Evolutionary conservation across 768 basidiomycete species (phyloP).

Genomic region (Saitozyma sp.): DNA sequence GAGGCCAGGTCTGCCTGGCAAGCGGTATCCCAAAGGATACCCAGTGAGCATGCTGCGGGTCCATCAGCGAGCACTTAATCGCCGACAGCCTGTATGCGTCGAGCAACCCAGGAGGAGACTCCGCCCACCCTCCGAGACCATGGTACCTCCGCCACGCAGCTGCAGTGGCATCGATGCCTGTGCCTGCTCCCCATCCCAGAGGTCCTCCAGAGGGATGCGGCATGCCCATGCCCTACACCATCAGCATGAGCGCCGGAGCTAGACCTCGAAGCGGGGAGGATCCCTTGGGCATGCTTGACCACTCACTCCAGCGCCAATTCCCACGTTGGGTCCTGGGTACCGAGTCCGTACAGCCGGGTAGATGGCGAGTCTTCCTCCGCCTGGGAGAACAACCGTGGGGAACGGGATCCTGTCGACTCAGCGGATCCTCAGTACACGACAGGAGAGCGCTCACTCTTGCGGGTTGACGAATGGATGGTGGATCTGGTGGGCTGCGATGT

Average conservation of each 20-base stretch:
- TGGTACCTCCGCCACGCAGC: conserved; percentile 42
- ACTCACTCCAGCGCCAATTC: conserved; percentile 42
- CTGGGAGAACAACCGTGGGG: conserved; percentile 39
- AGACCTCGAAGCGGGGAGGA: neutral
- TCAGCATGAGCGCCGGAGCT: neutral
- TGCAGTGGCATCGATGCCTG: conserved; percentile 42
- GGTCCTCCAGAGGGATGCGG: conserved; percentile 34
- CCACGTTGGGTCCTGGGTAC: conserved; percentile 37
- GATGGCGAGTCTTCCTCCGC: conserved; percentile 38
- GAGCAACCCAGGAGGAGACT: neutral
- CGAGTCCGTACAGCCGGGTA: conserved; percentile 44
- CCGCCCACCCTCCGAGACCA: conserved; percentile 37
- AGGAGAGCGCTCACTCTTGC: conserved; percentile 30
- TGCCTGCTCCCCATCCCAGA: conserved; percentile 36
- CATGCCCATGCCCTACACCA: conserved; percentile 37
- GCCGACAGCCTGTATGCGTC: neutral
- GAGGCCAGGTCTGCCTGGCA: conserved; percentile 35
- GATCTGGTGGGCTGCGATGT: conserved; percentile 37
- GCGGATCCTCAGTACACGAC: no score
- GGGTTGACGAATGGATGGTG: conserved; percentile 47
- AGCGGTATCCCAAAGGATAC: conserved; percentile 25
- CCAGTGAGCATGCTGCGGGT: conserved; percentile 31
- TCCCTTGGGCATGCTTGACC: neutral
- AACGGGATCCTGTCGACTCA: conserved; percentile 29
- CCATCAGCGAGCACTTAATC: neutral